Base-by-base conservation (phyloP, 169 alveolate genomes). In the Cryptosporidium sp. region DNA sequence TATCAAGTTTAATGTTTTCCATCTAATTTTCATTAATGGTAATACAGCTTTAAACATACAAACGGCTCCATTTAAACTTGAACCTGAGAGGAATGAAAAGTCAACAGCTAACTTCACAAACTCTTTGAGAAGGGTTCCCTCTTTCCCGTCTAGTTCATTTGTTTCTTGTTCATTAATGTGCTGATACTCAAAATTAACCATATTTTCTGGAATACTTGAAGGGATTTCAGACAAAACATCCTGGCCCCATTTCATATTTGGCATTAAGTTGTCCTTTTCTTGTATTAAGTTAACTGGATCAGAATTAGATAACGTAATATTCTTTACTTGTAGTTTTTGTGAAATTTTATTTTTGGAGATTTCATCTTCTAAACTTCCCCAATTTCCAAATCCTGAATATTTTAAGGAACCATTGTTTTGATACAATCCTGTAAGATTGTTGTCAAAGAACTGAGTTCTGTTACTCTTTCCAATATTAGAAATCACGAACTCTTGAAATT, bases 1-100 rank as follows among this genome's bases (percentile, higher is more conserved):
- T 29, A 80, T 80, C 10, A 35, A 23, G 53, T 80, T 80, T 26
- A 62, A 45, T 60, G 60, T 18, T 80, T 65, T 80, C 89, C 89
- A 80, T 48, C 89, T 80, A 26, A 80, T 44, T 48, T 60, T 42
- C 80, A 80, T 80, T 16, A 62, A 62, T 29, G 89, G 89, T 45
- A 80, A 65, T 16, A 65, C 65, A 26, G 89, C 73, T 37, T 80
- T 65, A 62, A 61, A 80, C 89, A 80, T 80, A 29, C 89, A 80
- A 44, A 80, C 75, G 1, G 89, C 73, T 33, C 61, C 75, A 62
- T 58, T 80, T 48, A 80, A 62, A 42, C 75, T 65, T 58, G 75
- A 60, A 5, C 80, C 69, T 7, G 75, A 65, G n/a, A 80, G 70
- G 56, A 80, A 80, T 4, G 89, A 80, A 80, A 62, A 80, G 45